Evolutionary conservation across 1,284 basidiomycete species (phyloP).

Genomic region (Rhodotorula sp.): DNA sequence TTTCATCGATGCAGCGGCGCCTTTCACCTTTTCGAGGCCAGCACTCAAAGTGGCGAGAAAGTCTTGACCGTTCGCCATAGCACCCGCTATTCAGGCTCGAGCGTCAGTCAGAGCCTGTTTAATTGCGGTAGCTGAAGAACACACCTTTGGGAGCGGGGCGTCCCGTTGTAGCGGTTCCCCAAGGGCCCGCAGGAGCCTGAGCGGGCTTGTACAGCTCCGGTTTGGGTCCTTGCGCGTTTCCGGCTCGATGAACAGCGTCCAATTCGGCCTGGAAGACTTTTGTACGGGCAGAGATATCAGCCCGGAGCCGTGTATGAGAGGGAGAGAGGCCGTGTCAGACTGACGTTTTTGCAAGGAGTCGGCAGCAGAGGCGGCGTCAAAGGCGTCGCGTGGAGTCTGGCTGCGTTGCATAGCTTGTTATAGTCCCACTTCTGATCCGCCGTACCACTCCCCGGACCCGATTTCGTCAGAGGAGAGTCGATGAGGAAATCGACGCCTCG

Average conservation of each 20-base stretch:
- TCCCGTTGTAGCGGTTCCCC: background rate
- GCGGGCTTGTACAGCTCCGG: slow-evolving; percentile 17
- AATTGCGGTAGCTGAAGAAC: background rate
- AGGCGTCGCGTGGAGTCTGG: background rate
- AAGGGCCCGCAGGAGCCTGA: slow-evolving; percentile 9
- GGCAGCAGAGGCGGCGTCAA: slow-evolving; percentile 1
- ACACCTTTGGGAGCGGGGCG: slow-evolving; percentile 17
- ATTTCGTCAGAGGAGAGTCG: no score
- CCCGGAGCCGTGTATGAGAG: no score
- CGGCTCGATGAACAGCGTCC: slow-evolving; percentile 16
- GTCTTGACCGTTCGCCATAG: slow-evolving; percentile 24
- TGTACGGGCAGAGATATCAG: background rate
- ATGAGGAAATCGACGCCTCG: no score
- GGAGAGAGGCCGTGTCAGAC: background rate
- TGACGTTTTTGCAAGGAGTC: slow-evolving; percentile 8
- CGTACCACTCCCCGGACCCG: no score
- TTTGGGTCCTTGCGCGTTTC: background rate
- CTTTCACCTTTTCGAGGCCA: slow-evolving; percentile 13
- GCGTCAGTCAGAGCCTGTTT: background rate
- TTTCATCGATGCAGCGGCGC: background rate
- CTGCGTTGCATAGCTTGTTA: slow-evolving; percentile 4
- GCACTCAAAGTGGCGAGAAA: slow-evolving; percentile 13
- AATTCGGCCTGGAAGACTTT: slow-evolving; percentile 24
- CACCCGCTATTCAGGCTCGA: background rate
- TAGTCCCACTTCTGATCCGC: background rate